Base-by-base conservation (phyloP, 2,329 filamentous ascomycete genomes). In the Kalmusia sp. region DNA sequence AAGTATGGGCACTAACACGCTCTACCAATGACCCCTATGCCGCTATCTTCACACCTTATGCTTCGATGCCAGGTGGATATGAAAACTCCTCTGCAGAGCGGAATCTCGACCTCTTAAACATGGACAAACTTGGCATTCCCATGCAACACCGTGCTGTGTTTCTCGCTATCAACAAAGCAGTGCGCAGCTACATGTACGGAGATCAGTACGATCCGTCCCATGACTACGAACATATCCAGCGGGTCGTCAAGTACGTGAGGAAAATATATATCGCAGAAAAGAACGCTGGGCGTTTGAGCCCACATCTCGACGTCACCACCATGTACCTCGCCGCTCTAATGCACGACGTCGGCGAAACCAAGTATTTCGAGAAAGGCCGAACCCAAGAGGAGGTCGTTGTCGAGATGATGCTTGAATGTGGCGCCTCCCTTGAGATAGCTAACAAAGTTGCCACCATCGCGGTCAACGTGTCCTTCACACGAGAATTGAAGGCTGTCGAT, bases 341-440 rank as follows among this genome's bases (percentile, higher is more conserved):
- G 22, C 92, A 96, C 75, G 91, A 96, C 66, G 86, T 96, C 14
- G 91, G 89, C 54, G 91, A 96, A 74, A 85, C 82, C 69, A 95
- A 95, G 76, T 95, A 95, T 72, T 58, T 73, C 52, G 41, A 62
- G 47, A 76, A 81, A 0, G 80, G 79, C 50, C 78, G 86, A 54
- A 70, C 78, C 3, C 48, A 41, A 11, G 77, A 81, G 1, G 83
- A 82, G 11, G 73, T 85, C 54, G 79, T 89, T 19, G 72, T 76
- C 7, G 73, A 80, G 21, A 72, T 87, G 6, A 80, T 92, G 4
- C 58, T 79, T 12, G 78, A 78, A n/a, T 74, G 83, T 27, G 85
- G 87, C 33, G 86, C 84, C 11, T 71, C 81, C 0, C 68, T 77
- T 2, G 70, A 74, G 12, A 80, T 95, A n/a, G 87, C 90, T 0